A percentile compares a stretch with the other conserved stretches of the same genome.
Evolutionary conservation across 1,284 basidiomycete species (phyloP).

Genomic region (Malassezia nana): DNA sequence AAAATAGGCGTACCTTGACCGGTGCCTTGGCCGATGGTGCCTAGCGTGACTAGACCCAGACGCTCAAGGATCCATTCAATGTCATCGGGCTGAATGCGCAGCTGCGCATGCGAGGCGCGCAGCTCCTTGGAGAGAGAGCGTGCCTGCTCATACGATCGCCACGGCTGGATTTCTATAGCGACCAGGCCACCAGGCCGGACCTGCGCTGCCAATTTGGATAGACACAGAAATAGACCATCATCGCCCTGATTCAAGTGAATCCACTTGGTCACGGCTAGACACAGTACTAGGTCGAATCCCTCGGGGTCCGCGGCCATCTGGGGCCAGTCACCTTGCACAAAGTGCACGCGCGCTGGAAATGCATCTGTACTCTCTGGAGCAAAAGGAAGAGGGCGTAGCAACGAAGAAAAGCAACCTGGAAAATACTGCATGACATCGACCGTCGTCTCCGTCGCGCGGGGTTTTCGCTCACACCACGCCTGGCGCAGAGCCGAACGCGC

Average conservation of each 20-base stretch:
- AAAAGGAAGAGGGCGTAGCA: constrained; percentile 1
- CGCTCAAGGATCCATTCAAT: constrained; percentile 1
- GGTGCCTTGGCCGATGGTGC: constrained; percentile 2
- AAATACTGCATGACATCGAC: constrained; percentile 10
- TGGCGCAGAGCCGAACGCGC: constrained; percentile 9
- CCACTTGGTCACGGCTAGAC: constrained; percentile 19
- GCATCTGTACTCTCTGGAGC: background rate
- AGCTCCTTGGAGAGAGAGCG: constrained; percentile 11
- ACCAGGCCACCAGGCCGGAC: constrained; percentile 15
- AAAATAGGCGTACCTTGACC: constrained; percentile 9
- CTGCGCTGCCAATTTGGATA: constrained; percentile 4
- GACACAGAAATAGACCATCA: constrained; percentile 13
- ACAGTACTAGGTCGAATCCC: constrained; percentile 13
- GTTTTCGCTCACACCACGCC: constrained; percentile 12
- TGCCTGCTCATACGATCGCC: constrained; percentile 21
- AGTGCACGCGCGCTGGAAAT: constrained; percentile 3
- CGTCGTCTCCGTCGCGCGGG: background rate
- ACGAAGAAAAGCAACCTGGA: constrained; percentile 2
- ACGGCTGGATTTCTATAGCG: constrained; percentile 19
- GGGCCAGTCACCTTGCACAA: constrained; percentile 10
- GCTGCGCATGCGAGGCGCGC: constrained; percentile 5
- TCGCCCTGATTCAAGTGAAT: constrained; percentile 19
- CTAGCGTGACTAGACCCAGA: background rate
- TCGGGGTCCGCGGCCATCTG: background rate
- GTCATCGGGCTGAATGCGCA: constrained; percentile 12